Evolutionary conservation across 2,329 filamentous ascomycete genomes (phyloP).

Genomic region (Penicillium sp.): DNA sequence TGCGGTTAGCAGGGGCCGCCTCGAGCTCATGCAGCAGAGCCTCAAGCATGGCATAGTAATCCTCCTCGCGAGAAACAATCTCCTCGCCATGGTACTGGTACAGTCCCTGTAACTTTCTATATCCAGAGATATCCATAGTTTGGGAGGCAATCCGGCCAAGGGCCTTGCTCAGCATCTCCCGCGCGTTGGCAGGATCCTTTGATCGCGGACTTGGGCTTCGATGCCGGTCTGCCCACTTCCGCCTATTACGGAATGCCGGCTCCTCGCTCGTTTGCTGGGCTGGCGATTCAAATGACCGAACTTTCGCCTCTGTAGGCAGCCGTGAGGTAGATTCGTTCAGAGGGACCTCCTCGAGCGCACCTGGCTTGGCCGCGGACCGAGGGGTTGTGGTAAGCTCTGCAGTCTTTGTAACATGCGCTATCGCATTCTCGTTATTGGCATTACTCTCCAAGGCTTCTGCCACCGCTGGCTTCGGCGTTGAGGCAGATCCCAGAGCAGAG

Average conservation of each 20-base stretch:
- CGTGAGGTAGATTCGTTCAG: constrained; percentile 40
- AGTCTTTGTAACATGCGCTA: constrained; percentile 18
- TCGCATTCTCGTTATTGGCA: constrained; percentile 34
- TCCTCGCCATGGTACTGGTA: constrained; percentile 43
- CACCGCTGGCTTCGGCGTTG: constrained; percentile 15
- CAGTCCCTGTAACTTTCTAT: constrained; percentile 48
- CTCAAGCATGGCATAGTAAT: constrained; percentile 44
- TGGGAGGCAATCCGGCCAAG: constrained; percentile 41
- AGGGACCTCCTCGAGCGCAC: constrained; percentile 45
- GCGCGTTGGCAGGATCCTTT: constrained; percentile 43
- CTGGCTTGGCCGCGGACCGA: constrained; percentile 31
- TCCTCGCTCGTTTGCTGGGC: constrained; percentile 26
- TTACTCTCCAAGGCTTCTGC: neutral
- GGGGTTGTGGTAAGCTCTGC: constrained; percentile 26
- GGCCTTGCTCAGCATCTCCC: constrained; percentile 45
- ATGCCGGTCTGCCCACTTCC: constrained; percentile 41
- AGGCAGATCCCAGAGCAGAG: constrained; percentile 6
- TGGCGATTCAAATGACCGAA: constrained; percentile 18
- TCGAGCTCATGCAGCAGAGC: constrained; percentile 46
- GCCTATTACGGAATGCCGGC: constrained; percentile 32
- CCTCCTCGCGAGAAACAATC: constrained; percentile 40
- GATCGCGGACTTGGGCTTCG: constrained; percentile 45
- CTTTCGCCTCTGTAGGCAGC: constrained; percentile 19
- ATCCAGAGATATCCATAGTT: constrained; percentile 47
- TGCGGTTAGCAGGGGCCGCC: constrained; percentile 35